Evolutionary conservation across 2,329 filamentous ascomycete genomes (phyloP).

Genomic region (Sporothrix euskadiensis): DNA sequence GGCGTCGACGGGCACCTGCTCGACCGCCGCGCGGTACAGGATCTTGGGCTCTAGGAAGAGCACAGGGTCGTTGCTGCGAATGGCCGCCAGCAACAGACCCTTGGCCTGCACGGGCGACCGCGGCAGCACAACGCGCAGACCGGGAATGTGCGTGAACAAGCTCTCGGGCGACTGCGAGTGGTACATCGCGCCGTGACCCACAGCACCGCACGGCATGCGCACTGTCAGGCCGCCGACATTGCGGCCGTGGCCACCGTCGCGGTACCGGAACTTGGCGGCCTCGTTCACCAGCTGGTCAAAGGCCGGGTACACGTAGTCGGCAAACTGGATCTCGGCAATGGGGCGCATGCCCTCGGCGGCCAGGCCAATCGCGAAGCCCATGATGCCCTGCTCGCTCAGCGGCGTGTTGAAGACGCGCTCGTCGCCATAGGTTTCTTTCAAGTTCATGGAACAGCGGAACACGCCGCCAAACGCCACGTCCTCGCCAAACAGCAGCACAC

Average conservation of each 20-base stretch:
- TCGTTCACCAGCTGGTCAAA: slow-evolving; percentile 96
- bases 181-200: slow-evolving; percentile 84
- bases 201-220: slow-evolving; percentile 85
- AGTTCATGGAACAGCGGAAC: slow-evolving; percentile 89
- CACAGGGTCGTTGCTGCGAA: slow-evolving; percentile 81
- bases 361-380: slow-evolving; percentile 88
- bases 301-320: slow-evolving; percentile 89
- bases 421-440: slow-evolving; percentile 81
- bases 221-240: slow-evolving; percentile 78
- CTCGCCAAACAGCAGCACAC: slow-evolving; percentile 89
- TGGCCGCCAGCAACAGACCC: slow-evolving; percentile 74
- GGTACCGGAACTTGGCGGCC: slow-evolving; percentile 82
- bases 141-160: slow-evolving; percentile 84
- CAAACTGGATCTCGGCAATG: slow-evolving; percentile 93
- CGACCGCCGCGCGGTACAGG: slow-evolving; percentile 84
- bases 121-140: slow-evolving; percentile 81
- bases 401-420: slow-evolving; percentile 97
- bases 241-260: slow-evolving; percentile 60
- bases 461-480: slow-evolving; percentile 97
- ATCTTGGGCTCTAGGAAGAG: slow-evolving; percentile 95
- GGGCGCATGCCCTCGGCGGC: slow-evolving; percentile 91
- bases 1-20: slow-evolving; percentile 79
- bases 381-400: slow-evolving; percentile 87
- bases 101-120: slow-evolving; percentile 86
- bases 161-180: slow-evolving; percentile 89